phyloP scores from a whole-genome alignment of 148 eudicot species.

The Spergularia marina region DNA sequence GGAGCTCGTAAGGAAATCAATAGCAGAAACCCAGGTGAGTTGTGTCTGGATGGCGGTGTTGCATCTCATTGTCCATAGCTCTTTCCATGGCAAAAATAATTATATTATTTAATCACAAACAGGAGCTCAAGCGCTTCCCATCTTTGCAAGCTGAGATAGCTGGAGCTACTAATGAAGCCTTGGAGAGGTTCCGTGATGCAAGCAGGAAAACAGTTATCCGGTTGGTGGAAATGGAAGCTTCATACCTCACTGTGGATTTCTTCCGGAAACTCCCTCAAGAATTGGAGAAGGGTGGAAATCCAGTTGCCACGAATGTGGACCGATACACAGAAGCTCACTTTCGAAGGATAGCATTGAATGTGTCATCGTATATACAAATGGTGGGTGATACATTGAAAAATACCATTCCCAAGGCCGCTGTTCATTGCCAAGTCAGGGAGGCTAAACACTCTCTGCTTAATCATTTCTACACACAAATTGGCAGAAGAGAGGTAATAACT shows the following conservation, averaged over 20 bases:
- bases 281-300: slow-evolving; percentile 45
- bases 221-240: slow-evolving; percentile 71
- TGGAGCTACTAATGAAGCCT: slow-evolving; percentile 52
- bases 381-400: slow-evolving; percentile 59
- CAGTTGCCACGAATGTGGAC: slow-evolving; percentile 38
- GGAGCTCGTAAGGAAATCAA: slow-evolving; percentile 77
- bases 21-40: slow-evolving; percentile 63
- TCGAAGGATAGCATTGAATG: slow-evolving; percentile 73
- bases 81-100: background rate
- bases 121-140: slow-evolving; percentile 76
- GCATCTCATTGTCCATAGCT: background rate
- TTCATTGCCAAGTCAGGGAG: slow-evolving; percentile 83
- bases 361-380: slow-evolving; percentile 71
- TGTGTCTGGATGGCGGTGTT: background rate
- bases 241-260: slow-evolving; percentile 70
- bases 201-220: slow-evolving; percentile 60
- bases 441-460: slow-evolving; percentile 74
- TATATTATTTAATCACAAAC: slow-evolving; percentile 8
- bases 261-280: slow-evolving; percentile 69
- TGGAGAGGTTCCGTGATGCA: slow-evolving; percentile 70
- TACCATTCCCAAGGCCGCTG: slow-evolving; percentile 84
- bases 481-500: slow-evolving; percentile 73
- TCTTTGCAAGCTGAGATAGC: slow-evolving; percentile 56
- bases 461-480: slow-evolving; percentile 70
- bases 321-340: slow-evolving; percentile 59